Evolutionary conservation across 352 stramenopile species (phyloP).

Genomic region (Globisporangium alternatum): DNA sequence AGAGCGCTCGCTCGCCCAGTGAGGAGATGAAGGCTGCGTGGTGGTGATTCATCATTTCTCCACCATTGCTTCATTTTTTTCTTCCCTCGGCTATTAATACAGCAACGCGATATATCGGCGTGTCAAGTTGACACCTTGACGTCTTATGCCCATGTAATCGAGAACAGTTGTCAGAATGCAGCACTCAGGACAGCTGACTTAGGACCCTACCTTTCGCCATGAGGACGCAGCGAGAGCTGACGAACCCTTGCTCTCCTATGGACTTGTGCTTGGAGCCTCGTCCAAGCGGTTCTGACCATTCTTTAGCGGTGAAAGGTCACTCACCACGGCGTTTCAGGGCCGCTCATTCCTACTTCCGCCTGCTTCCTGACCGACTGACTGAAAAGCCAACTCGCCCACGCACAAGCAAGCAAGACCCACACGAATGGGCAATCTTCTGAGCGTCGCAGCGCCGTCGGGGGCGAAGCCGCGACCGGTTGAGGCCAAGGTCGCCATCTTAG

Average conservation of each 20-base stretch:
- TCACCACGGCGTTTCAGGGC: not conserved
- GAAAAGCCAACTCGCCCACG: not conserved
- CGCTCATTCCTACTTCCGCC: not conserved
- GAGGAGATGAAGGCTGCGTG: not conserved
- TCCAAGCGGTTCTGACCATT: not conserved
- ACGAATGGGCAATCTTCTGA: conserved; percentile 16
- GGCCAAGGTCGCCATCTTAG: not conserved
- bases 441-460: not conserved
- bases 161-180: not conserved
- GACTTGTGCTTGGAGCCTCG: not conserved
- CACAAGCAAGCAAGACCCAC: not conserved
- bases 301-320: not conserved
- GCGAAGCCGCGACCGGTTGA: not conserved
- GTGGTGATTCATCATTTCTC: conserved; percentile 1
- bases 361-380: not conserved
- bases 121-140: not conserved
- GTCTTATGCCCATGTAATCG: conserved; percentile 1
- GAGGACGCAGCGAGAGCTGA: not conserved
- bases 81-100: conserved; percentile 1
- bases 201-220: not conserved
- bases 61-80: not conserved
- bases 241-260: not conserved
- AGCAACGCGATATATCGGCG: not conserved
- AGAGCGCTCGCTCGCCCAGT: not conserved
- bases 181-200: not conserved